These are phyloP conservation scores for Termitomyces sp. DNA, from an alignment of 768 basidiomycete species.

Conservation along the genomic window DNA sequence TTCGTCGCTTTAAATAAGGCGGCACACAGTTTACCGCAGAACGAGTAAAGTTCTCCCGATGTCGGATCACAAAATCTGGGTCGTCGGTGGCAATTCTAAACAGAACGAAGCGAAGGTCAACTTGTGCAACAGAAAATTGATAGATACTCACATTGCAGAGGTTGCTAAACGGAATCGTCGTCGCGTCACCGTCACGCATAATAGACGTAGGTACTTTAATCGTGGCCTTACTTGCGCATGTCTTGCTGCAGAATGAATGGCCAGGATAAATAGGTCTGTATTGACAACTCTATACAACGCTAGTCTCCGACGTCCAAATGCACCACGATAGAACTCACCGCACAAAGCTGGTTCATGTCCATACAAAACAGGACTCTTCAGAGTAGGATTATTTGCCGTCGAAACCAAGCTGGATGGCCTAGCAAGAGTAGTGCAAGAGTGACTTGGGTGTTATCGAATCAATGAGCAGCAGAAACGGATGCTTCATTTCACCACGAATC, in stretches of 20 bases:
- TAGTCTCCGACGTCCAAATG: neutral
- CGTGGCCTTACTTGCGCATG: neutral
- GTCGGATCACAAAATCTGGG: slow-evolving; percentile 55
- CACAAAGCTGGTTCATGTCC: neutral
- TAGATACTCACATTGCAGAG: slow-evolving; percentile 42
- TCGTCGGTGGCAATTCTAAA: slow-evolving; percentile 54
- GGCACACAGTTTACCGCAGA: slow-evolving; percentile 62
- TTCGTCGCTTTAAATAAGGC: neutral
- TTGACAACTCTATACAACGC: neutral
- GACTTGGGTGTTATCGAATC: neutral
- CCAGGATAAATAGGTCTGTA: slow-evolving; percentile 1
- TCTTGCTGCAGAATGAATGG: neutral
- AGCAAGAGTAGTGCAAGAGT: neutral
- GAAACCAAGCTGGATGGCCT: neutral
- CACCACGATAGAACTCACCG: neutral
- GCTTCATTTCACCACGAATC: neutral
- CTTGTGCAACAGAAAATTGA: neutral
- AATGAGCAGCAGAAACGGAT: neutral
- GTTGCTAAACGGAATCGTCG: neutral
- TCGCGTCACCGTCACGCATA: neutral
- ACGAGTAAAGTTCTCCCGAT: slow-evolving; percentile 39
- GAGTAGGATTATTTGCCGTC: neutral
- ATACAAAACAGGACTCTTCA: slow-evolving; percentile 11
- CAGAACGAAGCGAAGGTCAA: too few species aligned
- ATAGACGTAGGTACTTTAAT: neutral